Base-by-base conservation (phyloP, 2,329 filamentous ascomycete genomes). In the Trichophyton equinum region DNA sequence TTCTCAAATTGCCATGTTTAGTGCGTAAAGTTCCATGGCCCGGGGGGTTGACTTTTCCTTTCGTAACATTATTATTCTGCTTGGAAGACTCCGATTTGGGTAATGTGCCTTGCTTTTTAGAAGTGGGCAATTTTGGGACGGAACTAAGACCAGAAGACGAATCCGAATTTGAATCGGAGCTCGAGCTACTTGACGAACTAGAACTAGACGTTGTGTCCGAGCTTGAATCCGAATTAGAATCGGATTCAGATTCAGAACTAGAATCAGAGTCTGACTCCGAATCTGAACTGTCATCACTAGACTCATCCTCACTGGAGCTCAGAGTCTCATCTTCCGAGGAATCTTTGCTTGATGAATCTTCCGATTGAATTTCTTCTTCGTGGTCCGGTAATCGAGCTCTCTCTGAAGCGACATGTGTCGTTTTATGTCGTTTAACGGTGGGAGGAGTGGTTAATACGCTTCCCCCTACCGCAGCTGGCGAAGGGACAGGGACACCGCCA, bases 1-100 rank as follows among this genome's bases (percentile, higher is more conserved):
- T 77, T 44, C 85, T 77, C 33, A 72, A 67, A 64, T 87, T 87
- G 63, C 83, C 79, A 25, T 73, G 72, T 58, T 78, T 78, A 0
- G 85, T 87, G 18, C 69, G 66, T 22, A 68, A 65, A 36, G 75
- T 76, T 15, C 85, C 84, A 62, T 76, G 59, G 3, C 77, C 77
- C 49, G 82, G 80, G 57, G 78, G 70, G 13, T 71, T 72, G 36
- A 67, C 57, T 36, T 51, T 61, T 62, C 49, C 58, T 40, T 67
- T 67, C 20, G 25, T 25, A 27, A 15, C 7, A 6, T 8, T 38
- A 18, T 57, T 36, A 11, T 64, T 63, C 27, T 63, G 58, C 6
- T 68, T 67, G 25, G 67, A 13, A 9, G 8, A 69, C 4, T 62
- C 60, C 11, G n/a, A 11, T 36, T 66, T 63, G 2, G 64, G 65